phyloP scores from a whole-genome alignment of 345 rosid genomes.

The Salix arbutifolia region DNA sequence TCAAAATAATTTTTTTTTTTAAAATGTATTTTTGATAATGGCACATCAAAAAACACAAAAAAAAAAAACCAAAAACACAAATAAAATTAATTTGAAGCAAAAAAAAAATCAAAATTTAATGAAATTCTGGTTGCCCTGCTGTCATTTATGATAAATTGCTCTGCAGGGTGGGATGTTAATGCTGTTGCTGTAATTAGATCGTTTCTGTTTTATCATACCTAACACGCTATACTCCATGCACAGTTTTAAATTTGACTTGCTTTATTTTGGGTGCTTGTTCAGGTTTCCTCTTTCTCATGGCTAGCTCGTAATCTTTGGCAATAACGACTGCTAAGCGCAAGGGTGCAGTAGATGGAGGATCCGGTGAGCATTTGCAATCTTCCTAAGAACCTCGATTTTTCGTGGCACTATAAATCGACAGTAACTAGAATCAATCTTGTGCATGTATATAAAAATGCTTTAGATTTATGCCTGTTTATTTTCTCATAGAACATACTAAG shows the following conservation, averaged over 20 bases:
- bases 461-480: neutral
- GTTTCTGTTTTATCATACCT: neutral
- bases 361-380: neutral
- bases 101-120: no score
- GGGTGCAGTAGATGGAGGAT: neutral
- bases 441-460: neutral
- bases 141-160: no score
- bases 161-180: neutral
- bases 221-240: neutral
- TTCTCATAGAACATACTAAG: neutral
- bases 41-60: no score
- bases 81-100: no score
- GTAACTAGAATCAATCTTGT: neutral
- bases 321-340: neutral
- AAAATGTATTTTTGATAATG: no score
- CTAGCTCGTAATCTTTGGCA: neutral
- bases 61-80: no score
- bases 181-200: neutral
- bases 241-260: neutral
- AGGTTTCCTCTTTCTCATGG: slow-evolving; percentile 4
- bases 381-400: neutral
- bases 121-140: no score
- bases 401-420: neutral
- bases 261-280: neutral
- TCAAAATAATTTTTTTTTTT: no score